These are phyloP conservation scores for Boletus austroedulis DNA, from an alignment of 1,284 basidiomycete species.

Conservation along the genomic window DNA sequence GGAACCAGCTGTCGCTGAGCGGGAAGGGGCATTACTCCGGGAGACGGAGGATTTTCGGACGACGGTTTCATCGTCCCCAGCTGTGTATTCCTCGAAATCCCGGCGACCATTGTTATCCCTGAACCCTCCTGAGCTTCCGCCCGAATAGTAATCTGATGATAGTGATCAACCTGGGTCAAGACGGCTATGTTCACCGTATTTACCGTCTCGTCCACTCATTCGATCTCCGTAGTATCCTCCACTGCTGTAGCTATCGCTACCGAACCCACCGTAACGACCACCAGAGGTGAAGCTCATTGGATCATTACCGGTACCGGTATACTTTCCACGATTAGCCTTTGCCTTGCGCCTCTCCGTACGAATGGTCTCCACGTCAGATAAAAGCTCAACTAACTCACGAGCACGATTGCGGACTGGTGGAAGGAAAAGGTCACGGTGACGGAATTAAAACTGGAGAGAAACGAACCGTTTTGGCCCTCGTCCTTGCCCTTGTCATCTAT, in stretches of 20 bases:
- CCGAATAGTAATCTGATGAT: conserved; percentile 39
- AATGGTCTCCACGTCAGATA: conserved; percentile 91
- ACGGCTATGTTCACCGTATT: conserved; percentile 13
- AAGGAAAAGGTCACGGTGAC: not conserved
- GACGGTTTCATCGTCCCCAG: conserved; percentile 84
- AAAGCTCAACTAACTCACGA: conserved; percentile 85
- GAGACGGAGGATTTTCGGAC: conserved; percentile 40
- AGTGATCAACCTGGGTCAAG: conserved; percentile 21
- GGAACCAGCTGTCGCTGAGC: conserved; percentile 19
- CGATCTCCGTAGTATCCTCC: conserved; percentile 41
- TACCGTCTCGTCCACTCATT: conserved; percentile 43
- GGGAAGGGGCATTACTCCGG: conserved; percentile 18
- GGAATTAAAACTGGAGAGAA: not conserved
- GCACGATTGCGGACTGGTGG: conserved; percentile 88
- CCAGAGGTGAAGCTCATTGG: conserved; percentile 61
- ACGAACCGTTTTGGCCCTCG: conserved; percentile 92
- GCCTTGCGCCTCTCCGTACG: conserved; percentile 89
- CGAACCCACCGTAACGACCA: conserved; percentile 73
- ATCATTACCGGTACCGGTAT: conserved; percentile 83
- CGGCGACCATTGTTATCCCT: conserved; percentile 54
- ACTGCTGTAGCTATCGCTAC: conserved; percentile 60
- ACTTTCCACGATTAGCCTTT: conserved; percentile 90
- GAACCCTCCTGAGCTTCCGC: conserved; percentile 54
- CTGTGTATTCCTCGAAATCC: conserved; percentile 92
- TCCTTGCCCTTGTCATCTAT: conserved; percentile 99